Conservation (phyloP, 2,329 filamentous ascomycete species). For the Eutypa lata region DNA sequence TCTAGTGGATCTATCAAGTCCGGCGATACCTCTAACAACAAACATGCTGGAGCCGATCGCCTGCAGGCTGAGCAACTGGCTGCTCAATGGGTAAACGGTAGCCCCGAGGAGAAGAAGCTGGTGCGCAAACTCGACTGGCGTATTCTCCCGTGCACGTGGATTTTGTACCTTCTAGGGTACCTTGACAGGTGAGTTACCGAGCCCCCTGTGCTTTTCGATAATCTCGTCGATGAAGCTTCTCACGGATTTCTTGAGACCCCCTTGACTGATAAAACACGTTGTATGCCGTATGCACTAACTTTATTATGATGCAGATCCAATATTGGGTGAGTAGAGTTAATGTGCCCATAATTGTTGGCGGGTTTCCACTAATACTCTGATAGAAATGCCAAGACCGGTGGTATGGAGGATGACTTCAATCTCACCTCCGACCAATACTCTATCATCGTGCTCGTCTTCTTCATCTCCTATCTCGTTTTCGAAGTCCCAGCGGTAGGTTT, state of each 20-base stretch:
- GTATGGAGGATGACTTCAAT: conserved; percentile 17
- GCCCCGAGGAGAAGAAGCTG: conserved; percentile 3
- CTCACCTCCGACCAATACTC: conserved; percentile 21
- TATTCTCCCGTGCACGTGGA: conserved; percentile 13
- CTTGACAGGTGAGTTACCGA: conserved; percentile 5
- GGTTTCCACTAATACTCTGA: neutral
- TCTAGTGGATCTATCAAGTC: neutral
- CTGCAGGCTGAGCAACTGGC: conserved; percentile 3
- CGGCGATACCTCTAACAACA: neutral
- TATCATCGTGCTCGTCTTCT: conserved; percentile 24
- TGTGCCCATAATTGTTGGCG: too few relatives aligned
- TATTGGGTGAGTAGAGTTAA: conserved; percentile 10
- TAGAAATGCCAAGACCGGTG: conserved; percentile 20
- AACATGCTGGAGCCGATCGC: neutral
- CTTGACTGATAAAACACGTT: too few relatives aligned
- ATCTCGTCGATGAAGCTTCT: too few relatives aligned
- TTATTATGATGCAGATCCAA: conserved; percentile 10
- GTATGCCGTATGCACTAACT: too few relatives aligned
- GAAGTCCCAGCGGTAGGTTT: conserved; percentile 24
- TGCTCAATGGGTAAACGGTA: conserved; percentile 1
- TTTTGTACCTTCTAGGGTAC: conserved; percentile 17
- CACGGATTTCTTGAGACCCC: too few relatives aligned
- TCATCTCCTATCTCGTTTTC: conserved; percentile 22
- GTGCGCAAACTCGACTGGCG: conserved; percentile 8
- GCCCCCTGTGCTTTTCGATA: neutral